Conservation (phyloP, 495 filamentous ascomycete genomes). For the Evernia prunastri region DNA sequence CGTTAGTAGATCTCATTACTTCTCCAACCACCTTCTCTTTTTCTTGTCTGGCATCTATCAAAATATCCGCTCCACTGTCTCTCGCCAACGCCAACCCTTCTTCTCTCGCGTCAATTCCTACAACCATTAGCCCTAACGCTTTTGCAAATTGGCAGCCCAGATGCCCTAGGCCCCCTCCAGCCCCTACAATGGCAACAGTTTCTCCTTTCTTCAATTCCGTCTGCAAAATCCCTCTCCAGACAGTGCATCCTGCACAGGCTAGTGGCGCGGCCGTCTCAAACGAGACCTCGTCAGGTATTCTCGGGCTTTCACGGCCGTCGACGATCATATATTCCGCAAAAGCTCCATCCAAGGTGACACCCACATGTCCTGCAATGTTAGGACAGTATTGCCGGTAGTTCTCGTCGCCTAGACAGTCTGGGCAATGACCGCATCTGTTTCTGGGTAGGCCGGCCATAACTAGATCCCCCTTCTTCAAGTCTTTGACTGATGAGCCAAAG, state of each 20-base stretch:
- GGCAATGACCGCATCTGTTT: conserved; percentile 43
- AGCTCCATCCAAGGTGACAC: conserved; percentile 44
- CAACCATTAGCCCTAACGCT: conserved; percentile 43
- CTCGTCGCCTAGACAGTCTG: conserved; percentile 42
- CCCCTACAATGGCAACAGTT: conserved; percentile 47
- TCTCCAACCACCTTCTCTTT: conserved; percentile 39
- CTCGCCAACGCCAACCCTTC: conserved; percentile 42
- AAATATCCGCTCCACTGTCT: conserved; percentile 42
- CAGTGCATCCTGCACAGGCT: conserved; percentile 51
- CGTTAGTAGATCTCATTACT: conserved; percentile 43
- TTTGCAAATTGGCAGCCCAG: conserved; percentile 50
- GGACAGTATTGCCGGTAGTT: conserved; percentile 42
- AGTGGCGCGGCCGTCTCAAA: conserved; percentile 49
- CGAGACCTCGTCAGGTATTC: conserved; percentile 42
- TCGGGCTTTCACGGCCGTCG: conserved; percentile 39
- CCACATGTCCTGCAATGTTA: conserved; percentile 33
- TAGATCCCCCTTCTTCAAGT: conserved; percentile 44
- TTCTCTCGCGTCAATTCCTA: conserved; percentile 52
- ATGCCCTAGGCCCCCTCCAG: conserved; percentile 55
- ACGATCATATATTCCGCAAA: conserved; percentile 49
- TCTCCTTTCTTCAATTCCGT: conserved; percentile 41
- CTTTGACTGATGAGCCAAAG: conserved; percentile 38
- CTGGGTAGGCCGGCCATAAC: conserved; percentile 45
- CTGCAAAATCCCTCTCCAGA: conserved; percentile 44
- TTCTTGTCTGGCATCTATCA: conserved; percentile 46